Percentiles rank a stretch among this genome's conserved stretches.
These are phyloP conservation scores for Simmondsia chinensis DNA, from an alignment of 148 eudicot species.

Conservation along the genomic window DNA sequence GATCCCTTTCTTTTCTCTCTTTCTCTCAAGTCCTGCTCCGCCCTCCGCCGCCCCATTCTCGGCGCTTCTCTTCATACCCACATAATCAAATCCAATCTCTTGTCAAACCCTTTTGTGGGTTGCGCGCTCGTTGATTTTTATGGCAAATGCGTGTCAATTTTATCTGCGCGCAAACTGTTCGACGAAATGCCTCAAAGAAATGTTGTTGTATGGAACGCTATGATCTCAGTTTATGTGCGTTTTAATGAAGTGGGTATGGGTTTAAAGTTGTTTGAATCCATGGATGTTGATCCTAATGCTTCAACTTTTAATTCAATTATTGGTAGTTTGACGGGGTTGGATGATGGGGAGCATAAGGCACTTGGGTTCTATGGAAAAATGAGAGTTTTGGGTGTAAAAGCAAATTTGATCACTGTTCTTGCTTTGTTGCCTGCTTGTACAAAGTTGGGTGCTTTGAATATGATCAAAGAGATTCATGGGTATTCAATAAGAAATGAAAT, in stretches of 20 bases:
- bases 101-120: slow-evolving; percentile 40
- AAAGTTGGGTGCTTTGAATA: slow-evolving; percentile 17
- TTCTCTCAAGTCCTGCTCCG: slow-evolving; percentile 41
- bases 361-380: slow-evolving; percentile 31
- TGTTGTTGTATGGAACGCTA: slow-evolving; percentile 43
- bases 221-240: slow-evolving; percentile 34
- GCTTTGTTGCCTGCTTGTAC: slow-evolving; percentile 40
- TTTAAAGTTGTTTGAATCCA: slow-evolving; percentile 28
- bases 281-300: slow-evolving; percentile 32
- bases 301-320: slow-evolving; percentile 40
- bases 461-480: slow-evolving; percentile 39
- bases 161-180: slow-evolving; percentile 29
- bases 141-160: slow-evolving; percentile 31
- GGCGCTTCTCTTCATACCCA: slow-evolving; percentile 34
- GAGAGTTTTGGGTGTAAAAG: slow-evolving; percentile 22
- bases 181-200: slow-evolving; percentile 33
- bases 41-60: slow-evolving; percentile 16
- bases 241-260: slow-evolving; percentile 19
- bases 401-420: slow-evolving; percentile 34
- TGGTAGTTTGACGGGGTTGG: slow-evolving; percentile 21
- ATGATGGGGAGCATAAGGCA: slow-evolving; percentile 24
- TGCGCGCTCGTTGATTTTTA: slow-evolving; percentile 36
- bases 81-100: slow-evolving; percentile 18
- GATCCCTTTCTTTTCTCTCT: slow-evolving; percentile 50
- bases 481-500: slow-evolving; percentile 20